Percentiles rank a stretch among this genome's conserved stretches.
Evolutionary conservation across 169 alveolate genomes (phyloP).

Genomic region (Plasmodium fragile): DNA sequence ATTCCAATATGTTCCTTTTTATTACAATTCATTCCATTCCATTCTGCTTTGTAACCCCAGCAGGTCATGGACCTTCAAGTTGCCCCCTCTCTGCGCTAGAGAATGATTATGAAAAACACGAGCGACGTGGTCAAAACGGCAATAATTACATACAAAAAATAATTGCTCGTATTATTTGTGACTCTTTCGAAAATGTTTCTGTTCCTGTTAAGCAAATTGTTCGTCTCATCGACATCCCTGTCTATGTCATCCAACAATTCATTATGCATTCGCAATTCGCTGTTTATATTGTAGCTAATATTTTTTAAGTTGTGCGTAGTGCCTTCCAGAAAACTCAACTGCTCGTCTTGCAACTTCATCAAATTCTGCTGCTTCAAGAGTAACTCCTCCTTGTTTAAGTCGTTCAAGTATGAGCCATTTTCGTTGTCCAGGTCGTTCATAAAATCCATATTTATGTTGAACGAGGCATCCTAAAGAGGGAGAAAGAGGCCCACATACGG

Average conservation of each 20-base stretch:
- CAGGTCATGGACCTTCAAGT: not conserved
- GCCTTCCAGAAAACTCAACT: slow-evolving; percentile 80
- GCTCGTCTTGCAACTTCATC: slow-evolving; percentile 84
- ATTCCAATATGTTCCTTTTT: not conserved
- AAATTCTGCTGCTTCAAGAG: slow-evolving; percentile 76
- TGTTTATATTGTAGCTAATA: slow-evolving; percentile 84
- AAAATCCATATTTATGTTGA: slow-evolving; percentile 42
- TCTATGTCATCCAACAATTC: slow-evolving; percentile 82
- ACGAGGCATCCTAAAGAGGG: slow-evolving; percentile 31
- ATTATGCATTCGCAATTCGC: slow-evolving; percentile 81
- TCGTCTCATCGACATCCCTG: slow-evolving; percentile 80
- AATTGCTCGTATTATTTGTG: slow-evolving; percentile 80
- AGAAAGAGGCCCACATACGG: not conserved
- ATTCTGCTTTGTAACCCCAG: not conserved
- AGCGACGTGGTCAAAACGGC: slow-evolving; percentile 76
- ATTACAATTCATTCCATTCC: not conserved
- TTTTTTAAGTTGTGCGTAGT: slow-evolving; percentile 82
- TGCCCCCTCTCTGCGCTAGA: not conserved
- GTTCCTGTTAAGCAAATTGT: slow-evolving; percentile 79
- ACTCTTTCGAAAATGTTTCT: slow-evolving; percentile 78
- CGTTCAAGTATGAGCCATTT: slow-evolving; percentile 31
- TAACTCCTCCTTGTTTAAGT: slow-evolving; percentile 42
- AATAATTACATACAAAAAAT: slow-evolving; percentile 78
- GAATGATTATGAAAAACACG: slow-evolving; percentile 71
- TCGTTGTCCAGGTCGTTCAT: slow-evolving; percentile 48